Evolutionary conservation across 2,329 filamentous ascomycete genomes (phyloP), one percentile per base, ranked within the genome.

Genomic region (Lasiodiplodia sp.): DNA sequence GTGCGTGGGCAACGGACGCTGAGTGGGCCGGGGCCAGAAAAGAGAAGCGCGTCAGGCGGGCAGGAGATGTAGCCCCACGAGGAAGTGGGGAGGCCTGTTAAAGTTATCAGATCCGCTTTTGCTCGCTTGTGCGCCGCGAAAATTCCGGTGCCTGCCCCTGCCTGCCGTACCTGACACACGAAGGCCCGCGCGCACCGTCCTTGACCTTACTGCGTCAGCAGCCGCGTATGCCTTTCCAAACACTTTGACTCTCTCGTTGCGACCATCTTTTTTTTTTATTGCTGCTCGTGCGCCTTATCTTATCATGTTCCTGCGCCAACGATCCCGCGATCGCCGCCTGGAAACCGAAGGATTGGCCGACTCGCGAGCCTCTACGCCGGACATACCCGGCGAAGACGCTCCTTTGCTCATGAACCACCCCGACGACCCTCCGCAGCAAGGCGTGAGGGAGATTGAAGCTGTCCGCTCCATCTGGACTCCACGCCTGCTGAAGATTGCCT

Each of bases 391-490:
- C 60, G 60, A 64, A 64, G 47, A 64, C 44, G 47, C 47, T 6
- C 47, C 44, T 11, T 18, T 64, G 44, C 28, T 64, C 18, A 66
- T 57, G 64, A 12, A 63, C 47, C 38, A 31, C 14, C 72, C 71
- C 7, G 75, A 76, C 25, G 71, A 75, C 23, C 72, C 74, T 10
- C 78, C 77, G 47, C 79, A 82, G 53, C 71, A 74, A 23, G 80
- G 82, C 66, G 80, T 83, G 44, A 76, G 78, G 66, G 74, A 78
- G 47, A 79, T 83, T 47, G 78, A 84, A 69, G 81, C 80, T 28
- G 76, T 79, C 38, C 81, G 82, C 4, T 72, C 74, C 10, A 76
- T 79, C 18, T 85, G 81, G 81, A 79, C 79, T 0, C 79, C 73
- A 53, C 72, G 73, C 2, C 75, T 80, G 28, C 75, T 85, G 16